Evolutionary conservation across 345 rosid species (phyloP).

Genomic region (Sonneratia caseolaris): DNA sequence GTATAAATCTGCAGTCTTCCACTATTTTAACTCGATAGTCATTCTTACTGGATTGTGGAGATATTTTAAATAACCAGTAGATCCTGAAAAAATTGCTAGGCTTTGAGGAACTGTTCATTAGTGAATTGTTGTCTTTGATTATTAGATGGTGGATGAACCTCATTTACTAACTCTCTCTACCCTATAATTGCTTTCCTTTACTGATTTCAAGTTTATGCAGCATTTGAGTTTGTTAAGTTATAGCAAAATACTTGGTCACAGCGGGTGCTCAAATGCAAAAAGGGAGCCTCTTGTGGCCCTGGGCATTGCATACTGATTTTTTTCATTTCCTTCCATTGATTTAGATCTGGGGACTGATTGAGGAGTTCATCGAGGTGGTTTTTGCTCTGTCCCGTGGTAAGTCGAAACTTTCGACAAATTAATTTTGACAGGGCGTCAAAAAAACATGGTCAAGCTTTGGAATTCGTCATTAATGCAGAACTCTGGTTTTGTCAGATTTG

Average conservation of each 20-base stretch:
- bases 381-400: constrained; percentile 78
- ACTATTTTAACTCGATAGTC: neutral
- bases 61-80: too few relatives aligned
- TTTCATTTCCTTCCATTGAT: constrained; percentile 7
- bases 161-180: too few relatives aligned
- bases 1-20: constrained; percentile 26
- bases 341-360: constrained; percentile 58
- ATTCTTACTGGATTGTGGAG: too few relatives aligned
- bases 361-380: constrained; percentile 58
- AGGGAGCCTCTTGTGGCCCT: neutral
- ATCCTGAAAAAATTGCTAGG: too few relatives aligned
- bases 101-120: too few relatives aligned
- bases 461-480: constrained; percentile 7
- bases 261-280: too few relatives aligned
- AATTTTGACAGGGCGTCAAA: neutral
- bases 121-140: too few relatives aligned
- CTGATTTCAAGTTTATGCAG: too few relatives aligned
- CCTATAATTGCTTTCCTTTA: too few relatives aligned
- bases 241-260: too few relatives aligned
- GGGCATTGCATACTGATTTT: neutral
- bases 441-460: neutral
- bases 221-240: too few relatives aligned
- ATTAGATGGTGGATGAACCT: too few relatives aligned
- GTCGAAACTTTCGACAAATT: neutral
- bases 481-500: constrained; percentile 41